Evolutionary conservation across 768 basidiomycete genomes (phyloP).

Genomic region (Mycena polygramma): DNA sequence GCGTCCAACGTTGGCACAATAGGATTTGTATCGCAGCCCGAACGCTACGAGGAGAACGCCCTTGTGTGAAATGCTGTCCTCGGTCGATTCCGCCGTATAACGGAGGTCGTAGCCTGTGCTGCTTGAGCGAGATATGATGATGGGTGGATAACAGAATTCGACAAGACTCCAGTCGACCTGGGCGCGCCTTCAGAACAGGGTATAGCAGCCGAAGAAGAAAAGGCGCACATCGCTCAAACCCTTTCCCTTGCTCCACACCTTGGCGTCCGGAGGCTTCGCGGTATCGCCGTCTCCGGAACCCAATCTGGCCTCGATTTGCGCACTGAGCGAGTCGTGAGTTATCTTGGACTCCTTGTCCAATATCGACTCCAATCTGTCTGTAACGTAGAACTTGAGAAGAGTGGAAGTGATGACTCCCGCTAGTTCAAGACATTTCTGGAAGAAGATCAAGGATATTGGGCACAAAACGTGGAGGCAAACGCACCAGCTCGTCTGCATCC

Average conservation of each 20-base stretch:
- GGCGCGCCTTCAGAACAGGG: slow-evolving; percentile 25
- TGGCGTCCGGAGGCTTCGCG: slow-evolving; percentile 91
- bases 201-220: slow-evolving; percentile 1
- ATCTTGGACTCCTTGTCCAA: slow-evolving; percentile 93
- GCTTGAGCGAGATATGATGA: slow-evolving; percentile 93
- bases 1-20: slow-evolving; percentile 92
- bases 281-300: slow-evolving; percentile 86
- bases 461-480: slow-evolving; percentile 45
- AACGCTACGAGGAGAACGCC: slow-evolving; percentile 91
- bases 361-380: slow-evolving; percentile 89
- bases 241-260: slow-evolving; percentile 88
- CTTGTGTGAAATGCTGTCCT: slow-evolving; percentile 85
- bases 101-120: slow-evolving; percentile 89
- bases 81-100: slow-evolving; percentile 87
- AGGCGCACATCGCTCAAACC: slow-evolving; percentile 78
- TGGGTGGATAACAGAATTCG: slow-evolving; percentile 95
- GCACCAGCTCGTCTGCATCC: slow-evolving; percentile 91
- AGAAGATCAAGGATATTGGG: slow-evolving; percentile 8
- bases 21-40: slow-evolving; percentile 93
- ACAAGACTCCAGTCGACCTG: slow-evolving; percentile 92
- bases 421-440: slow-evolving; percentile 81
- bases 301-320: slow-evolving; percentile 88
- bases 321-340: slow-evolving; percentile 87
- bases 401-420: slow-evolving; percentile 88
- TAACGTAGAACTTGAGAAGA: slow-evolving; percentile 86